Conservation (phyloP, 164 flowering plant species). For the Nymphaea colorata region DNA sequence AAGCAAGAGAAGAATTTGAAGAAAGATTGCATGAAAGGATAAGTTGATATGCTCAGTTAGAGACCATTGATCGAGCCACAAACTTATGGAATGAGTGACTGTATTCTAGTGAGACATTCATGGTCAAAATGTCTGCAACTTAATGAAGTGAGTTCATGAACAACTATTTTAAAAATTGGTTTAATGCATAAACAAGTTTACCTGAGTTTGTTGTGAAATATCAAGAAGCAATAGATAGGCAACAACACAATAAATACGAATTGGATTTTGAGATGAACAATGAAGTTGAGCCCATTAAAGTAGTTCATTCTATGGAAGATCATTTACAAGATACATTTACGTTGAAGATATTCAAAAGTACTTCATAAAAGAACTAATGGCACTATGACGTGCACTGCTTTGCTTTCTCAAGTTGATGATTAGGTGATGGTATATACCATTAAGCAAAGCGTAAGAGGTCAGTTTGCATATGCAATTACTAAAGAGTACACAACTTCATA, state of each 20-base stretch:
- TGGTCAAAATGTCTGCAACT: neutral
- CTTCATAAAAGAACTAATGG: neutral
- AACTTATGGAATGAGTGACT: neutral
- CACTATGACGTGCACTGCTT: neutral
- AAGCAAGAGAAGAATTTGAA: too few species aligned
- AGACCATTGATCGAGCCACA: neutral
- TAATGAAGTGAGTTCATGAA: neutral
- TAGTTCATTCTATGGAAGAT: neutral
- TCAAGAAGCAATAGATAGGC: neutral
- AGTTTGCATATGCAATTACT: too few species aligned
- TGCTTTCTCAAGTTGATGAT: neutral
- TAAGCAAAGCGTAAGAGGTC: neutral
- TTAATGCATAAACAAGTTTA: neutral
- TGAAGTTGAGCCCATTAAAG: neutral
- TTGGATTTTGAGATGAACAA: neutral
- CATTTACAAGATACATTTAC: neutral
- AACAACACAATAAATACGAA: neutral
- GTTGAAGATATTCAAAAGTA: neutral
- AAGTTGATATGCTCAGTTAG: too few species aligned
- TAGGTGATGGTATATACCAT: neutral
- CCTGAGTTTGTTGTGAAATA: neutral
- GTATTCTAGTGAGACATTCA: neutral
- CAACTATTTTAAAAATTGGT: constrained; percentile 1
- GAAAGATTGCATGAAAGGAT: neutral
- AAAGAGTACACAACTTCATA: neutral